Base-by-base conservation (phyloP, 2,329 filamentous ascomycete species). In the Penicillium sp. region DNA sequence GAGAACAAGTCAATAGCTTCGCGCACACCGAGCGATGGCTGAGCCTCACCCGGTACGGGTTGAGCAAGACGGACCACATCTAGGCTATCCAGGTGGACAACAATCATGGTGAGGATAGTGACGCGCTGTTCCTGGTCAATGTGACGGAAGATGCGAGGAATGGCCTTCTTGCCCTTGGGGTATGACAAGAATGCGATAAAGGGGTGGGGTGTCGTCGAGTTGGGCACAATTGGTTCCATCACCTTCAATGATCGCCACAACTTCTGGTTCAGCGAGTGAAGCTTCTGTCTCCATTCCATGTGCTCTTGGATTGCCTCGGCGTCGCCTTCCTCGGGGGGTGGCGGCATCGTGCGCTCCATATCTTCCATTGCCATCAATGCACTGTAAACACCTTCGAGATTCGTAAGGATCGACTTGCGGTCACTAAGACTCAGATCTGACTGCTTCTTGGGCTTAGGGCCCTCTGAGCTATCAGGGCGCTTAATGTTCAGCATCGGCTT, bases 101-200 rank as follows among this genome's bases (percentile, higher is more conserved):
- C 82, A 58, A 98, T 91, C 79, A 98, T 91, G 5, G 93, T 98
- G 54, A 98, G 77, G 55, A 97, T 88, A 1, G 90, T 97, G 21
- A 93, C 70, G 43, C 91, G 87, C 70, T 97, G 90, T 64, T 96
- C 87, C 54, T 90, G 86, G 56, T 87, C 86, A 45, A 96, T 87
- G 63, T 96, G 88, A 38, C 89, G 85, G 79, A 97, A 97, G 46
- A 97, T 87, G 48, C 93, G 88, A 43, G 89, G 89, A 53, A 98
- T 88, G 2, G 87, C 88, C 74, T 93, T 95, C 75, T 96, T 97
- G 64, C 93, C 93, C 75, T 98, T 98, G 59, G 84, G 82, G 63
- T 93, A 94, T 4, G 90, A 95, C 41, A 98, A 75, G 68, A 98
- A 91, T 41, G 90, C 88, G 59, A 98, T 96, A 71, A 98, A 98